phyloP scores from a whole-genome alignment of 164 flowering plant genomes.

The Liriodendron chinense region DNA sequence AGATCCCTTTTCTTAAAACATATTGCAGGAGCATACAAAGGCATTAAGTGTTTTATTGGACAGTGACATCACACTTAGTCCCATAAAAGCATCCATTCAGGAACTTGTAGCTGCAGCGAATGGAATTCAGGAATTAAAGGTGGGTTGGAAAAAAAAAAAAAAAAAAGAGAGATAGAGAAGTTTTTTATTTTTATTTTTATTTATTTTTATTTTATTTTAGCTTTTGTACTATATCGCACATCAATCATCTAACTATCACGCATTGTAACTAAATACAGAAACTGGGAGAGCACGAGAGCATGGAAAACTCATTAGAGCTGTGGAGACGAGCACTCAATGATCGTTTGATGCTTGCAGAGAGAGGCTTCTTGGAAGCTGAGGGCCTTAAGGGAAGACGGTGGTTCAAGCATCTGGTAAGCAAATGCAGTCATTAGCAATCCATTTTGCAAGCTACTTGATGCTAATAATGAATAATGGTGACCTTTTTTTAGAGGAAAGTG shows the following conservation, averaged over 20 bases:
- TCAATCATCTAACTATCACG: not conserved
- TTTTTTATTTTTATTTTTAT: not conserved
- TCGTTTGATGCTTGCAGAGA: conserved; percentile 85
- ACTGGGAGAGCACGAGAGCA: conserved; percentile 34
- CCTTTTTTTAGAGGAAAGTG: too few species aligned
- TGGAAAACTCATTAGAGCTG: conserved; percentile 25
- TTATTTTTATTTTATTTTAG: not conserved
- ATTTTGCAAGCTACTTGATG: too few species aligned
- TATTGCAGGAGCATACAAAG: conserved; percentile 47
- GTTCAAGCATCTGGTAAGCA: conserved; percentile 92
- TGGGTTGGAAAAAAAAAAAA: conserved; percentile 20
- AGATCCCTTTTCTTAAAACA: not conserved
- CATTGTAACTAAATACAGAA: conserved; percentile 33
- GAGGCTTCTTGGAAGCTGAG: conserved; percentile 80
- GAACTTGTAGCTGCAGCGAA: conserved; percentile 52
- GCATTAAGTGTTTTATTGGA: conserved; percentile 42
- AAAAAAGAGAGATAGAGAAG: too few species aligned
- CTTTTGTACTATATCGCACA: not conserved
- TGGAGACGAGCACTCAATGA: conserved; percentile 69
- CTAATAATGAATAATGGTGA: too few species aligned
- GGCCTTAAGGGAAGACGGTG: conserved; percentile 68
- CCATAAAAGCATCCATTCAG: conserved; percentile 47
- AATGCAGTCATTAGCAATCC: not conserved
- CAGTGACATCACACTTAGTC: conserved; percentile 39
- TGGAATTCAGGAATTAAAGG: conserved; percentile 57